Conservation (phyloP, 2,329 filamentous ascomycete genomes). For the Immersiporthe knoxdaviesiana region DNA sequence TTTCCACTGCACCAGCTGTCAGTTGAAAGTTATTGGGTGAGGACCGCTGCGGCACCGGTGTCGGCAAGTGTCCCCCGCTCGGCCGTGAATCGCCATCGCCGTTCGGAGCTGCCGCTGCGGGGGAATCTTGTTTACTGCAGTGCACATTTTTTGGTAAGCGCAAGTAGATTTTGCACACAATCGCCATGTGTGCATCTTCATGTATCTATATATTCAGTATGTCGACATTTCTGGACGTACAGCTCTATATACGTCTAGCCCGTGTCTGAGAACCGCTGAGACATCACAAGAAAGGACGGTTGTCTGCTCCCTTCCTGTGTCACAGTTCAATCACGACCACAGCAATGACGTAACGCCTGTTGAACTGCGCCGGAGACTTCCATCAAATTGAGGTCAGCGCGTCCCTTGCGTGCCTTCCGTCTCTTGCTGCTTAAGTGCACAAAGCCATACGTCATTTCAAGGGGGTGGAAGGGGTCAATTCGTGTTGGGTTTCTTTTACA, state of each 20-base stretch:
- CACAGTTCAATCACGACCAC: background rate
- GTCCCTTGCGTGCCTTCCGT: background rate
- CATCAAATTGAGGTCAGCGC: background rate
- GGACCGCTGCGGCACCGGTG: constrained; percentile 3
- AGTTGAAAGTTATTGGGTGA: background rate
- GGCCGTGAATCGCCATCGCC: background rate
- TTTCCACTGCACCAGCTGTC: background rate
- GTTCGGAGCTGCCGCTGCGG: background rate
- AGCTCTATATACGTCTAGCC: background rate
- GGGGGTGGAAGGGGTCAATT: background rate
- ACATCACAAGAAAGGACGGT: background rate
- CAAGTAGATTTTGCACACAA: background rate
- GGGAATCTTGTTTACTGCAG: background rate
- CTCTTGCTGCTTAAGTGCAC: background rate
- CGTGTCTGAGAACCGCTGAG: too few relatives aligned
- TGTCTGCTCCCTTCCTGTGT: background rate
- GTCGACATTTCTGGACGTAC: background rate
- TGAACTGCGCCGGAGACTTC: background rate
- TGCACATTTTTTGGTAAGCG: background rate
- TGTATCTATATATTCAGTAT: background rate
- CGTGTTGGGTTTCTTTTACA: background rate
- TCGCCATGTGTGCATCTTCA: background rate
- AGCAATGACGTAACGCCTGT: background rate
- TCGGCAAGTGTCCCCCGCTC: constrained; percentile 4
- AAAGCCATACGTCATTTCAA: background rate